Base-by-base conservation (phyloP, 2,329 filamentous ascomycete species). In the Diaporthe sp. region DNA sequence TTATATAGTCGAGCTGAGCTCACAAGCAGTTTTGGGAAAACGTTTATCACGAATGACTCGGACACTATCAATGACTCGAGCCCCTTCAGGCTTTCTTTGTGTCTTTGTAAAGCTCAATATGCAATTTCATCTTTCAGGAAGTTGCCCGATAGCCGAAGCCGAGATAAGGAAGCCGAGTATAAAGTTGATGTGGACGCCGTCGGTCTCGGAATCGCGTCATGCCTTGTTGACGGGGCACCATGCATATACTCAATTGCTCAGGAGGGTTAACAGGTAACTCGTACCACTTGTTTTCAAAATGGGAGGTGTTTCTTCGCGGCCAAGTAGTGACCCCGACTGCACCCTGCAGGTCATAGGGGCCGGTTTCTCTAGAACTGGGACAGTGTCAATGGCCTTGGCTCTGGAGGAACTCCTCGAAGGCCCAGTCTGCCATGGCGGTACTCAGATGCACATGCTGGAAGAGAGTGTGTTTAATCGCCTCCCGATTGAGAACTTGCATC, bases 331-430 rank as follows among this genome's bases (percentile, higher is more conserved):
- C 40, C 28, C 50, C 30, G 40, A 55, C n/a, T 55, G 50, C 17
- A 55, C 50, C 1, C 57, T 71, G 9, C 38, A 71, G 54, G 69
- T 61, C 54, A 71, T 71, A 47, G 69, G 69, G 5, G 69, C 69
- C 15, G 69, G 69, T 8, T 47, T 58, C 69, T 60, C 69, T 15
- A 35, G 69, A 8, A 71, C 69, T 17, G 69, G 50, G 15, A 61
- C 50, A 4, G 40, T 60, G 2, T 47, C 54, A 2, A 42, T 71
- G 50, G 54, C n/a, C n/a, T 19, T 58, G 35, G 69, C 69, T 19
- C 69, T 71, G 28, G 69, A 71, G 54, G 58, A 35, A 13, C 69
- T 71, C 13, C 69, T 71, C 4, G 33, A 38, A 12, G 69, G 69
- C 17, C 69, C 69, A 12, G 69, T 71, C 7, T 58, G 40, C 17